A percentile compares a stretch with the other conserved stretches of the same genome.
These are phyloP conservation scores for Austroboletus eburneus DNA, from an alignment of 768 basidiomycete species.

Conservation along the genomic window DNA sequence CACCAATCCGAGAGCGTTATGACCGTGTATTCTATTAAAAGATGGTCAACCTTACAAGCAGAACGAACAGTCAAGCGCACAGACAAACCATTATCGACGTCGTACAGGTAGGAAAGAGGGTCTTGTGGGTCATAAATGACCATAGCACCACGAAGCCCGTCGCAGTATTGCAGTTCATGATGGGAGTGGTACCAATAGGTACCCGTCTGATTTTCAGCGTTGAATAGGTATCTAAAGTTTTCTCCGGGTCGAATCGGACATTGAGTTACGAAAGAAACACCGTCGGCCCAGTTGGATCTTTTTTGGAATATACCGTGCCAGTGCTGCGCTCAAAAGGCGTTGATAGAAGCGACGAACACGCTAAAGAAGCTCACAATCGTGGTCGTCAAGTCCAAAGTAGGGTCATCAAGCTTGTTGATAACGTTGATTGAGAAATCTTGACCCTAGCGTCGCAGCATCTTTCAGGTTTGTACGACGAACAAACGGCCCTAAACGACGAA, in stretches of 20 bases:
- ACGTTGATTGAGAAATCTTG: conserved; percentile 35
- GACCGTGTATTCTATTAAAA: conserved; percentile 35
- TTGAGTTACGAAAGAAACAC: conserved; percentile 41
- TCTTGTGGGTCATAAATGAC: conserved; percentile 46
- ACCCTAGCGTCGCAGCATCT: conserved; percentile 23
- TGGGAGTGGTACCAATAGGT: conserved; percentile 52
- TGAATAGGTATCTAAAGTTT: conserved; percentile 41
- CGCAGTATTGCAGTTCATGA: conserved; percentile 36
- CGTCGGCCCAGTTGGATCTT: conserved; percentile 35
- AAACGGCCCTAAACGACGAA: conserved; percentile 1
- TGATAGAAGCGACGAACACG: background rate
- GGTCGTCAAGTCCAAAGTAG: conserved; percentile 32
- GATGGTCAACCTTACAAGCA: background rate
- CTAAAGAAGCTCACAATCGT: conserved; percentile 30
- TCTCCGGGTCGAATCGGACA: conserved; percentile 41
- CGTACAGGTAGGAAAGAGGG: conserved; percentile 39
- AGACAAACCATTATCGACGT: conserved; percentile 42
- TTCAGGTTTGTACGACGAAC: background rate
- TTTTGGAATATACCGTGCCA: conserved; percentile 36
- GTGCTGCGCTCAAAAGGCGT: conserved; percentile 16
- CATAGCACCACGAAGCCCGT: conserved; percentile 40
- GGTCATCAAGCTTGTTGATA: conserved; percentile 30
- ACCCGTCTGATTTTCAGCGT: conserved; percentile 36
- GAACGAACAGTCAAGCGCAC: background rate
- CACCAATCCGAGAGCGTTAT: conserved; percentile 46